phyloP scores from a whole-genome alignment of 169 alveolate species.

The Amoebophrya sp. region DNA sequence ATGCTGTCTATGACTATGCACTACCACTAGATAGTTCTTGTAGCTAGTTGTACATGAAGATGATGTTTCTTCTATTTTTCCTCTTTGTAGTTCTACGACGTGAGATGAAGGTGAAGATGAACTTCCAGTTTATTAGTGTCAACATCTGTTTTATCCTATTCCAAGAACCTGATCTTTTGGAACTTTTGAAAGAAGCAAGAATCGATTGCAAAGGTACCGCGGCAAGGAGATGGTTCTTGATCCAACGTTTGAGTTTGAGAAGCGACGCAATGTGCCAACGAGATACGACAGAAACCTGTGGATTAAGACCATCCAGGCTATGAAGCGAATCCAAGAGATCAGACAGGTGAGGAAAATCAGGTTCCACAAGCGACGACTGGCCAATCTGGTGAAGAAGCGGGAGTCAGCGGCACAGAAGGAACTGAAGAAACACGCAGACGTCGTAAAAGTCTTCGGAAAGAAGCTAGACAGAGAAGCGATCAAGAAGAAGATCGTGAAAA shows the following conservation, averaged over 20 bases:
- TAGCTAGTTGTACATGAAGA: background rate
- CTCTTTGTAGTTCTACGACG: background rate
- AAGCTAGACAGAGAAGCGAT: background rate
- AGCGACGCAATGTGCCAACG: conserved; percentile 86
- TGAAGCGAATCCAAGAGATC: conserved; percentile 85
- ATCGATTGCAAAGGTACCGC: background rate
- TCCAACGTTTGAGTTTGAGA: conserved; percentile 90
- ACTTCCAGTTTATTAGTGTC: background rate
- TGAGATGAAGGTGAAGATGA: too few species aligned
- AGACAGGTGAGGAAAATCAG: conserved; percentile 53
- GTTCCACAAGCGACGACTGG: conserved; percentile 41
- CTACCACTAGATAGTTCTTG: background rate
- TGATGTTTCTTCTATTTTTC: background rate
- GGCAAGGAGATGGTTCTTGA: conserved; percentile 94
- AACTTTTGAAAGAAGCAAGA: background rate
- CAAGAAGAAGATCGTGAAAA: background rate
- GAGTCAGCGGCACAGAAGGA: background rate
- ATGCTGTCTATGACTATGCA: background rate
- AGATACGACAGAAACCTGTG: conserved; percentile 89
- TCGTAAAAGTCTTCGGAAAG: background rate
- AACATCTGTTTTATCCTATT: background rate
- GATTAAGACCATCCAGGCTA: conserved; percentile 91
- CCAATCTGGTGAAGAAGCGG: conserved; percentile 26
- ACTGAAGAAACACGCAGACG: background rate
- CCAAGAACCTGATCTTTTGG: conserved; percentile 40